Evolutionary conservation across 805 yeast genomes (phyloP).

Genomic region (Lipomyces kockii): DNA sequence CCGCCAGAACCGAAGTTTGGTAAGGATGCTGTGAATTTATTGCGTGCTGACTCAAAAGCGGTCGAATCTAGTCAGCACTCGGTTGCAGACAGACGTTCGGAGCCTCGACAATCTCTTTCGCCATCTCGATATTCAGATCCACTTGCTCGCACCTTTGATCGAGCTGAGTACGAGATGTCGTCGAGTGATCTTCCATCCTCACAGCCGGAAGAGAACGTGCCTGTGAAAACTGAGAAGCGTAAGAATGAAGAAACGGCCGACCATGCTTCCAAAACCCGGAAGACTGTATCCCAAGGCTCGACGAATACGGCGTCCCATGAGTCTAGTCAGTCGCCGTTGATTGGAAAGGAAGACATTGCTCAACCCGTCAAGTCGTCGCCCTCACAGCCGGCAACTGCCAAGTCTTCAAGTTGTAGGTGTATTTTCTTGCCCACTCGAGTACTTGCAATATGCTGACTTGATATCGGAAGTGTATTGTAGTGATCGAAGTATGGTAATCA

Average conservation of each 20-base stretch:
- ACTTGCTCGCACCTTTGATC: not conserved
- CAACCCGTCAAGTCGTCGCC: not conserved
- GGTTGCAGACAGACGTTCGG: not conserved
- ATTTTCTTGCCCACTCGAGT: not conserved
- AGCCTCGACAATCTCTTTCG: not conserved
- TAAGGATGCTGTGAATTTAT: not conserved
- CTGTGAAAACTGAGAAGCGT: not conserved
- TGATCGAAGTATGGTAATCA: not conserved
- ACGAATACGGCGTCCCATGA: not conserved
- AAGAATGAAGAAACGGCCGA: not conserved
- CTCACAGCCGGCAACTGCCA: not conserved
- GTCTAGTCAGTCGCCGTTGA: not conserved
- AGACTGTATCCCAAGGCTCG: not conserved
- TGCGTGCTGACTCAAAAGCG: not conserved
- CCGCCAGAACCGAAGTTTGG: not conserved
- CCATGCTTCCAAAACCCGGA: not conserved
- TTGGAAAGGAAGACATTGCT: not conserved
- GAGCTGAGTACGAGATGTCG: not conserved
- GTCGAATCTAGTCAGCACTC: not conserved
- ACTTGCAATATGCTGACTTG: not conserved
- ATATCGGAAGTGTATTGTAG: not conserved
- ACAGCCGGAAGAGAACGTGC: not conserved
- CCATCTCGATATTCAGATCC: not conserved
- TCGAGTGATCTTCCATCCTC: not conserved
- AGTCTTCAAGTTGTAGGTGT: not conserved